A percentile compares a stretch with the other conserved stretches of the same genome.
These are phyloP conservation scores for Bathelium albidoporum DNA, from an alignment of 495 filamentous ascomycete genomes.

Conservation along the genomic window DNA sequence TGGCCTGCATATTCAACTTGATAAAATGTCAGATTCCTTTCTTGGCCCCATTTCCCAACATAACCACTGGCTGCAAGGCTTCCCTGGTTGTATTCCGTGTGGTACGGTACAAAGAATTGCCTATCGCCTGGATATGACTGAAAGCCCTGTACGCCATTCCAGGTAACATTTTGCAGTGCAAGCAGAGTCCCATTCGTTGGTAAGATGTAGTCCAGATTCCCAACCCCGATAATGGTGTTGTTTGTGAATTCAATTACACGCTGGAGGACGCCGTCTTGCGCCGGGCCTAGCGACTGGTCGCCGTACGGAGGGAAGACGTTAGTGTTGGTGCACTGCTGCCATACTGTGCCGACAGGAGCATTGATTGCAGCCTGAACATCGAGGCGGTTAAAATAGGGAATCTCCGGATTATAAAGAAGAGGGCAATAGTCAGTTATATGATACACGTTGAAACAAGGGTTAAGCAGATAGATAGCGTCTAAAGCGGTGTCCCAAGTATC, in stretches of 20 bases:
- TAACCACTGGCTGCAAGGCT: slow-evolving; percentile 42
- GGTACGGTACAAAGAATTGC: slow-evolving; percentile 57
- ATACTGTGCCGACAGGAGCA: slow-evolving; percentile 41
- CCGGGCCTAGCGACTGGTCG: slow-evolving; percentile 4
- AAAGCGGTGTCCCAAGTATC: slow-evolving; percentile 42
- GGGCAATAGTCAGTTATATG: slow-evolving; percentile 41
- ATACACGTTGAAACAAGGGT: slow-evolving; percentile 56
- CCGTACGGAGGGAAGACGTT: slow-evolving; percentile 3
- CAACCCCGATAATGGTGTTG: slow-evolving; percentile 58
- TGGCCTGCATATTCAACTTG: slow-evolving; percentile 50
- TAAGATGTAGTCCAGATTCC: slow-evolving; percentile 50
- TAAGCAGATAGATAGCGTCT: slow-evolving; percentile 36
- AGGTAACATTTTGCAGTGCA: slow-evolving; percentile 63
- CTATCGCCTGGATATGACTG: slow-evolving; percentile 37
- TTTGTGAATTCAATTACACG: slow-evolving; percentile 49
- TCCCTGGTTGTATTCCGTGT: slow-evolving; percentile 27
- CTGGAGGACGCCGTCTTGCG: slow-evolving; percentile 33
- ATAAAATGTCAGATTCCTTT: slow-evolving; percentile 61
- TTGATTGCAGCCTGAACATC: slow-evolving; percentile 51
- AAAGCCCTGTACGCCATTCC: slow-evolving; percentile 62
- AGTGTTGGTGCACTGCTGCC: slow-evolving; percentile 44
- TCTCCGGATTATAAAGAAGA: slow-evolving; percentile 51
- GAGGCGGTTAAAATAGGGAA: slow-evolving; percentile 54
- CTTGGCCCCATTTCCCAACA: slow-evolving; percentile 50
- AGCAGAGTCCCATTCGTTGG: slow-evolving; percentile 57